A percentile compares a stretch with the other conserved stretches of the same genome.
phyloP scores from a whole-genome alignment of 805 yeast species.

The Hagleromyces aurorensis region DNA sequence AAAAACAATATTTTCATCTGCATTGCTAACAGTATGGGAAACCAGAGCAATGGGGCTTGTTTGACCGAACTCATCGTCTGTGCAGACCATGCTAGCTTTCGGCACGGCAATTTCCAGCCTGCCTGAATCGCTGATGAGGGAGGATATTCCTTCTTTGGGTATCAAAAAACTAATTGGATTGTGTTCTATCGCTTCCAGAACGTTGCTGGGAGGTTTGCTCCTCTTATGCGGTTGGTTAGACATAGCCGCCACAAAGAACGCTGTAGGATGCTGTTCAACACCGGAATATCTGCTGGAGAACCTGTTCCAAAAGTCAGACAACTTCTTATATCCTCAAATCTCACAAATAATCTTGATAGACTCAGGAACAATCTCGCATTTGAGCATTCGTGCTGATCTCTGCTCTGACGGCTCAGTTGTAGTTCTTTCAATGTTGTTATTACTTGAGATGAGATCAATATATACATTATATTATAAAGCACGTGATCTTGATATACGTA shows the following conservation, averaged over 20 bases:
- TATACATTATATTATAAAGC: no score
- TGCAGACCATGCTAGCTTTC: slow-evolving; percentile 5
- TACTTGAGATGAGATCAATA: no score
- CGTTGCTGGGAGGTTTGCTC: slow-evolving; percentile 20
- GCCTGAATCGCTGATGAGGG: slow-evolving; percentile 11
- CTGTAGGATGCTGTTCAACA: no score
- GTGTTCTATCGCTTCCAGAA: slow-evolving; percentile 19
- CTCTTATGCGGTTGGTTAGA: slow-evolving; percentile 26
- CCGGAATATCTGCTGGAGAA: no score
- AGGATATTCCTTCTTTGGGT: slow-evolving; percentile 23
- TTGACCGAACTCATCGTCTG: slow-evolving; percentile 2
- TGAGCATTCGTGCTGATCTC: no score
- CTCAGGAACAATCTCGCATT: no score
- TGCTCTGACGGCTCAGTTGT: no score
- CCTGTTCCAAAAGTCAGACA: no score
- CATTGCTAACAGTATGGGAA: slow-evolving; percentile 3
- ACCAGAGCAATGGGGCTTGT: slow-evolving; percentile 4
- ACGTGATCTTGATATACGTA: no score
- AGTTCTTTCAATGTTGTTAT: no score
- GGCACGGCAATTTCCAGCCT: slow-evolving; percentile 7
- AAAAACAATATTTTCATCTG: slow-evolving; percentile 9
- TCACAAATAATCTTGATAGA: no score
- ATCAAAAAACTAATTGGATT: slow-evolving; percentile 25
- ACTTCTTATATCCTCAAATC: no score
- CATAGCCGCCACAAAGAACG: slow-evolving; percentile 28